phyloP scores from a whole-genome alignment of 495 filamentous ascomycete species.

The Pseudomonodictys pantanalensis region DNA sequence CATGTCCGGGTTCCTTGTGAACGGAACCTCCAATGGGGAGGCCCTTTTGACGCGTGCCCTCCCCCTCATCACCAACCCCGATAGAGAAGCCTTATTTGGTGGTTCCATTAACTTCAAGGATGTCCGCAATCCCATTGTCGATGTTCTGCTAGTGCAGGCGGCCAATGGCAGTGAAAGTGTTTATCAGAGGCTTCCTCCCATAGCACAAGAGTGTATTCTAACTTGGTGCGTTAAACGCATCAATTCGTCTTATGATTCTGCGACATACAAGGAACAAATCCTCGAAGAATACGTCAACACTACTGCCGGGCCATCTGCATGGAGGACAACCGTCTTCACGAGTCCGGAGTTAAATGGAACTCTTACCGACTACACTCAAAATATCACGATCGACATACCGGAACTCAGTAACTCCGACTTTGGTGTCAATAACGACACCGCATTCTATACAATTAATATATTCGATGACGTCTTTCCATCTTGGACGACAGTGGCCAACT shows the following conservation, averaged over 20 bases:
- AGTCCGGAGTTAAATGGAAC: neutral
- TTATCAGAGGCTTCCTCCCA: constrained; percentile 6
- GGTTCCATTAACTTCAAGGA: constrained; percentile 22
- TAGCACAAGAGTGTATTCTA: constrained; percentile 24
- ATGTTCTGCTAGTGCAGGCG: constrained; percentile 7
- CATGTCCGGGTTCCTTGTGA: constrained; percentile 20
- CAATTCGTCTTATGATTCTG: neutral
- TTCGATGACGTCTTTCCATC: constrained; percentile 6
- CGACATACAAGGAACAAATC: constrained; percentile 8
- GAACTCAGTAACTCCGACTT: neutral
- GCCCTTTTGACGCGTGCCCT: constrained; percentile 12
- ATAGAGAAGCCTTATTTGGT: neutral
- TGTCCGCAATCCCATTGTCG: constrained; percentile 17
- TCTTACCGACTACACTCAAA: neutral
- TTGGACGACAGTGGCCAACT: neutral
- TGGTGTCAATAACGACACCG: constrained; percentile 5
- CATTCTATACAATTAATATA: neutral
- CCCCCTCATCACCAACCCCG: constrained; percentile 11
- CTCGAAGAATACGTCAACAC: neutral
- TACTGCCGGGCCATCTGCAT: constrained; percentile 1
- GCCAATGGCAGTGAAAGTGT: constrained; percentile 4
- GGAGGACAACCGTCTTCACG: neutral
- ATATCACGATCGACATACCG: neutral
- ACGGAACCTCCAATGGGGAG: neutral
- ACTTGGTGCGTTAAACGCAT: constrained; percentile 23